Conservation (phyloP, 169 alveolate genomes). For the Besnoitia besnoiti region DNA sequence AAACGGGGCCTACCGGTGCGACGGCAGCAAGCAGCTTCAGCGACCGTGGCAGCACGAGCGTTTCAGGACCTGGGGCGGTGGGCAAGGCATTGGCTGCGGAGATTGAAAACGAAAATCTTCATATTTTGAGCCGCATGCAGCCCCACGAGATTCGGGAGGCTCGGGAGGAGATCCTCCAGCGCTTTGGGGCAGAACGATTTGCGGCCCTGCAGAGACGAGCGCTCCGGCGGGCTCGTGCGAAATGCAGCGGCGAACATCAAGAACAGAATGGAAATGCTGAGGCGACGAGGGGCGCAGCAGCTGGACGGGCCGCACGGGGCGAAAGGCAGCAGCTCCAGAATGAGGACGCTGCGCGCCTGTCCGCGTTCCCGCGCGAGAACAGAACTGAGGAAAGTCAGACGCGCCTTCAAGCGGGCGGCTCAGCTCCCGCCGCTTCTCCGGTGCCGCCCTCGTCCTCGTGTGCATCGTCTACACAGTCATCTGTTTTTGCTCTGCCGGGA, state of each 20-base stretch:
- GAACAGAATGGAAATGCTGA: not conserved
- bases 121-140: not conserved
- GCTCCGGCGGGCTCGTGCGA: not conserved
- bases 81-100: not conserved
- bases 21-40: too few relatives aligned
- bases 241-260: not conserved
- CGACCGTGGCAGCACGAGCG: too few relatives aligned
- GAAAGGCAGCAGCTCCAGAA: not conserved
- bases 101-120: not conserved
- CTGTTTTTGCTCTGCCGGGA: not conserved
- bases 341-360: not conserved
- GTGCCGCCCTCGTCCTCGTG: not conserved
- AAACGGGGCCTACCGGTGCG: too few relatives aligned
- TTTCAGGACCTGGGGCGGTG: not conserved
- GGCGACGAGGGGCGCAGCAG: not conserved
- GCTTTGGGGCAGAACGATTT: conserved; percentile 30
- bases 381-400: not conserved
- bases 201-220: conserved; percentile 33
- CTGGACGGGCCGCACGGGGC: not conserved
- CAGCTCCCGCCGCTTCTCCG: not conserved
- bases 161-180: conserved; percentile 5
- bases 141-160: conserved; percentile 25
- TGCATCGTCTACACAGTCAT: not conserved
- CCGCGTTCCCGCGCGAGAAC: too few relatives aligned
- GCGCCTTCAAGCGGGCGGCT: not conserved